Percentiles rank a stretch among this genome's conserved stretches.
These are phyloP conservation scores for Bruguiera hainesii DNA, from an alignment of 441 rosid genomes.

Conservation along the genomic window DNA sequence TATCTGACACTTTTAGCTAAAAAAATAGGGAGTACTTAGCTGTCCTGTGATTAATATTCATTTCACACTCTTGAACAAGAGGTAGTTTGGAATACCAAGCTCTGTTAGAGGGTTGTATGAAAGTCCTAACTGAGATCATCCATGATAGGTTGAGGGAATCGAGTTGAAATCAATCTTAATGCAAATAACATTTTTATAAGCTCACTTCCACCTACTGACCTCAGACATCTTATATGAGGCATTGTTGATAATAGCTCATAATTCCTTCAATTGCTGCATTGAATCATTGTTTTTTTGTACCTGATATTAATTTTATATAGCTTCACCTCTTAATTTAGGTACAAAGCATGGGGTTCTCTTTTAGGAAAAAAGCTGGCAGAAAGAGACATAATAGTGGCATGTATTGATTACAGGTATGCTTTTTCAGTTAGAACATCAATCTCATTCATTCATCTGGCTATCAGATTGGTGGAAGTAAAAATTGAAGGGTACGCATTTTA, in stretches of 20 bases:
- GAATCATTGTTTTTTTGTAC: conserved; percentile 11
- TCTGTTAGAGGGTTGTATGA: background rate
- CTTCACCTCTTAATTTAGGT: conserved; percentile 45
- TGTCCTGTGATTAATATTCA: too few relatives aligned
- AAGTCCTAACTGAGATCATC: background rate
- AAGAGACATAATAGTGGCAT: conserved; percentile 89
- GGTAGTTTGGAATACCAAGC: background rate
- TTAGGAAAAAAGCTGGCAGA: conserved; percentile 93
- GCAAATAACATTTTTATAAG: background rate
- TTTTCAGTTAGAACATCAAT: conserved; percentile 15
- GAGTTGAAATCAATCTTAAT: background rate
- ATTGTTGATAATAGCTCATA: conserved; percentile 1
- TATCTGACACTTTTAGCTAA: background rate
- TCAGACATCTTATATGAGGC: background rate
- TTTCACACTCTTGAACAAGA: too few relatives aligned
- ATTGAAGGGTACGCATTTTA: background rate
- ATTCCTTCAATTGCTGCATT: background rate
- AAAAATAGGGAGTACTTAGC: too few relatives aligned
- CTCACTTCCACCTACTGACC: background rate
- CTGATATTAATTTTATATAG: conserved; percentile 18
- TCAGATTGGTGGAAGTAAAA: background rate
- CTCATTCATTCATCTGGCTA: background rate
- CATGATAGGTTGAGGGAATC: background rate
- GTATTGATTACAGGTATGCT: conserved; percentile 85
- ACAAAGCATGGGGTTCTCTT: conserved; percentile 99